These are phyloP conservation scores for Thraustochytrium striatum DNA, from an alignment of 352 stramenopile species.

Conservation along the genomic window DNA sequence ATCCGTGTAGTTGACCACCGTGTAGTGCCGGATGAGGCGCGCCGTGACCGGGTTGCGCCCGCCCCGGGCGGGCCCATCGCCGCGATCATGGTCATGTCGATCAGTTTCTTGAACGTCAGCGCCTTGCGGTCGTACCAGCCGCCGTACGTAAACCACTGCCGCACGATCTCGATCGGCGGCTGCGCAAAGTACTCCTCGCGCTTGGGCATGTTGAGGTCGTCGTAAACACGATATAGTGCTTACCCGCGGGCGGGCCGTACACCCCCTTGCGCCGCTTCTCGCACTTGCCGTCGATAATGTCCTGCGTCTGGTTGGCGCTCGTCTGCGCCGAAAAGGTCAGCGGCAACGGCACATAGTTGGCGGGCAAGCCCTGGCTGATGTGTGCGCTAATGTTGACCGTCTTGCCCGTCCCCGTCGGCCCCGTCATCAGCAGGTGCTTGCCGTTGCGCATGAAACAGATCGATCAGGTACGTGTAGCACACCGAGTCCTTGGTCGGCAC, in stretches of 20 bases:
- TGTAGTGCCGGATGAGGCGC: conserved; percentile 87
- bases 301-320: conserved; percentile 83
- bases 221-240: conserved; percentile 85
- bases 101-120: conserved; percentile 80
- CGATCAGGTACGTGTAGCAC: conserved; percentile 83
- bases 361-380: conserved; percentile 74
- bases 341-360: conserved; percentile 79
- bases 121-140: conserved; percentile 92
- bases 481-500: conserved; percentile 87
- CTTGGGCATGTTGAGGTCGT: conserved; percentile 94
- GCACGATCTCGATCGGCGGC: conserved; percentile 87
- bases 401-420: conserved; percentile 87
- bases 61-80: conserved; percentile 85
- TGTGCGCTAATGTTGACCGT: conserved; percentile 88
- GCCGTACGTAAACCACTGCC: conserved; percentile 89
- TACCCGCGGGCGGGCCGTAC: conserved; percentile 82
- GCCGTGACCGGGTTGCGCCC: conserved; percentile 86
- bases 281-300: conserved; percentile 89
- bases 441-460: conserved; percentile 68
- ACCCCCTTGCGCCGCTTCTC: conserved; percentile 89
- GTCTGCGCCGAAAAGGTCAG: conserved; percentile 89
- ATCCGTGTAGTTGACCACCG: conserved; percentile 86
- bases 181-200: conserved; percentile 88
- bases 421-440: conserved; percentile 85
- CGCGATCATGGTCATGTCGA: conserved; percentile 83